These are phyloP conservation scores for Boletus tylopilopsis DNA, from an alignment of 768 basidiomycete species.

Conservation along the genomic window DNA sequence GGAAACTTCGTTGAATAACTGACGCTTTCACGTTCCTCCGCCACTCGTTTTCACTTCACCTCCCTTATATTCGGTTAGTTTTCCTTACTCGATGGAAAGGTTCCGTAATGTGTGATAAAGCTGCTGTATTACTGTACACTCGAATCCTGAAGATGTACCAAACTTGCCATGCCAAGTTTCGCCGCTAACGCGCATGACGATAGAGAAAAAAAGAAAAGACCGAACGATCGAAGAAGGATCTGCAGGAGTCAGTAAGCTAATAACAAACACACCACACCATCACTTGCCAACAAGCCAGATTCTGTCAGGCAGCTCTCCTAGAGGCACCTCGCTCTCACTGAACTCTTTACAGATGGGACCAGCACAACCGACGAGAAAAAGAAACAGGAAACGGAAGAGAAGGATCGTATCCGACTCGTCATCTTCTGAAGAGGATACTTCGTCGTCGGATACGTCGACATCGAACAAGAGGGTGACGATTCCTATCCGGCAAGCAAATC, in stretches of 20 bases:
- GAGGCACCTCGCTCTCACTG: too few species aligned
- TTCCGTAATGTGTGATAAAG: neutral
- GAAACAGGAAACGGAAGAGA: slow-evolving; percentile 53
- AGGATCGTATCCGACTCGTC: slow-evolving; percentile 42
- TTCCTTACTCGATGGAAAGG: neutral
- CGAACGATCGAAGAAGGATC: too few species aligned
- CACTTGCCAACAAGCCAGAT: too few species aligned
- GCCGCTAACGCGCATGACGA: too few species aligned
- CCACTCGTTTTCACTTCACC: neutral
- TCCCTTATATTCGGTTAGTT: neutral
- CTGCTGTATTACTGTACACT: slow-evolving; percentile 16
- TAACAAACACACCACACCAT: too few species aligned
- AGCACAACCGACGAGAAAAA: slow-evolving; percentile 38
- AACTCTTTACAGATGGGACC: slow-evolving; percentile 21
- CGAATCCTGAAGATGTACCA: slow-evolving; percentile 4
- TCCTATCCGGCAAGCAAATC: slow-evolving; percentile 3
- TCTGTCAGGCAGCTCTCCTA: too few species aligned
- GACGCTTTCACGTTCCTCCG: neutral
- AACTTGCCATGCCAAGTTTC: too few species aligned
- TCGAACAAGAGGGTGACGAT: slow-evolving; percentile 7
- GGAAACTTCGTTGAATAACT: neutral
- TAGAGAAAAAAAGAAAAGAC: too few species aligned
- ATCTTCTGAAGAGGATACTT: slow-evolving; percentile 35
- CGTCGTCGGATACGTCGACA: slow-evolving; percentile 18
- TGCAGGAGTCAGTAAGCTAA: too few species aligned